Base-by-base conservation (phyloP, 371 early-diverging fungal genomes). In the Haplosporangium sp. region DNA sequence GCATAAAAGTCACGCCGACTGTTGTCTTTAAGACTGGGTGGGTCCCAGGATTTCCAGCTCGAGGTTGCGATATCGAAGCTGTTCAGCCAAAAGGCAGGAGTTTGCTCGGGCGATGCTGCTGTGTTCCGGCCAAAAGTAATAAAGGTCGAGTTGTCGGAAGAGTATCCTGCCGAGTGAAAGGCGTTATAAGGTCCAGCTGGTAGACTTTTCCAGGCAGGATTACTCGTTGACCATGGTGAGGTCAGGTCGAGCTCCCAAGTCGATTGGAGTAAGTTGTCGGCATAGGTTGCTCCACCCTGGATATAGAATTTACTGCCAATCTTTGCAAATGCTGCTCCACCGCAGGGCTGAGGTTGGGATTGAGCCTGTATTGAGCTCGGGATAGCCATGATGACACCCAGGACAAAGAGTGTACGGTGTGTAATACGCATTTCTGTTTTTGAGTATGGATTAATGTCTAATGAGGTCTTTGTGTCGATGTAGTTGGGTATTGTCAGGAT, bases 121-220 rank as follows among this genome's bases (percentile, higher is more conserved):
- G 70, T 69, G 38, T 75, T 63, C 8, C 69, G 69, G 8, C 76
- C 76, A 48, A 75, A 75, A 1, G 70, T 75, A 29, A 62, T 50
- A 42, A 75, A 66, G 13, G 69, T 65, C 9, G 48, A 48, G 14
- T 62, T 62, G 51, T 69, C 66, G 11, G 59, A 14, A 18, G 66
- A 50, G 12, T 52, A 53, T 7, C 59, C 70, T 18, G 70, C 76
- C 41, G 70, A 56, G 48, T 76, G 71, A 23, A 46, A 76, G 14
- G 62, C 71, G 14, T 70, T 70, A 14, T 45, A 46, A 0, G 76
- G 76, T 23, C 71, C 71, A 4, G 66, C 50, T n/a, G 62, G 21
- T 12, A 70, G 41, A 11, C 29, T 12, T 6, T 16, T 63, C 76
- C 76, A 76, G 37, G 59, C 60, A 6, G 76, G 76, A 0, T 50